These are phyloP conservation scores for Hypoxylon rickii DNA, from an alignment of 495 filamentous ascomycete genomes.

Conservation along the genomic window DNA sequence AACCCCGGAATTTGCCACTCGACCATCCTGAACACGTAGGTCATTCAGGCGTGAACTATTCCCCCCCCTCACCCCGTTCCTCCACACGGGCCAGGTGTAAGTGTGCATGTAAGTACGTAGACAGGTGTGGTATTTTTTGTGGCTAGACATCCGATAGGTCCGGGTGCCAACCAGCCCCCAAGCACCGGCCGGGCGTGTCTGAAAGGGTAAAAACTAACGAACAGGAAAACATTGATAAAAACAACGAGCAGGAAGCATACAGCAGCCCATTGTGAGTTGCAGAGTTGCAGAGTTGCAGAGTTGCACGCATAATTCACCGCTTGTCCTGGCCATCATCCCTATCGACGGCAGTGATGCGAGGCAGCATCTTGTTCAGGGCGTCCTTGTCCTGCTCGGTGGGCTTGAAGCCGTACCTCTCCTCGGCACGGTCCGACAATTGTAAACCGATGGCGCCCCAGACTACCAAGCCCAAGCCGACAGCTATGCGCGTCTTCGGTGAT, in stretches of 20 bases:
- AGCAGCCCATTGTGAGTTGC: too few relatives aligned
- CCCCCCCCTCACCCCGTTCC: too few relatives aligned
- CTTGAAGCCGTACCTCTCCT: slow-evolving; percentile 47
- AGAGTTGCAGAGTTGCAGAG: too few relatives aligned
- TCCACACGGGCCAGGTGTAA: not conserved
- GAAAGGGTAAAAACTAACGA: too few relatives aligned
- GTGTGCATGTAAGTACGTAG: not conserved
- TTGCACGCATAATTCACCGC: slow-evolving; percentile 16
- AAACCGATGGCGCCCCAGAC: slow-evolving; percentile 51
- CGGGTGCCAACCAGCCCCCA: not conserved
- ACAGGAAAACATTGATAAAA: too few relatives aligned
- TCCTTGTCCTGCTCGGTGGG: slow-evolving; percentile 52
- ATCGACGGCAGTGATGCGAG: slow-evolving; percentile 47
- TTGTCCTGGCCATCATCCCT: slow-evolving; percentile 7
- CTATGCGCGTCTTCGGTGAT: slow-evolving; percentile 41
- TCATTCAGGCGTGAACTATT: not conserved
- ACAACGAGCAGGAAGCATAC: too few relatives aligned
- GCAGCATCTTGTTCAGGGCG: slow-evolving; percentile 42
- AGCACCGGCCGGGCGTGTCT: not conserved
- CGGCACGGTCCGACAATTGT: slow-evolving; percentile 45
- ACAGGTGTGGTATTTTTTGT: not conserved
- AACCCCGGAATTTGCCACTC: not conserved
- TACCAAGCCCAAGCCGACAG: slow-evolving; percentile 47
- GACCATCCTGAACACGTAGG: not conserved
- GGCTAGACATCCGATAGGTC: slow-evolving; percentile 27